Evolutionary conservation across 2,329 filamentous ascomycete species (phyloP).

Genomic region (Sordariomycetes sp.): DNA sequence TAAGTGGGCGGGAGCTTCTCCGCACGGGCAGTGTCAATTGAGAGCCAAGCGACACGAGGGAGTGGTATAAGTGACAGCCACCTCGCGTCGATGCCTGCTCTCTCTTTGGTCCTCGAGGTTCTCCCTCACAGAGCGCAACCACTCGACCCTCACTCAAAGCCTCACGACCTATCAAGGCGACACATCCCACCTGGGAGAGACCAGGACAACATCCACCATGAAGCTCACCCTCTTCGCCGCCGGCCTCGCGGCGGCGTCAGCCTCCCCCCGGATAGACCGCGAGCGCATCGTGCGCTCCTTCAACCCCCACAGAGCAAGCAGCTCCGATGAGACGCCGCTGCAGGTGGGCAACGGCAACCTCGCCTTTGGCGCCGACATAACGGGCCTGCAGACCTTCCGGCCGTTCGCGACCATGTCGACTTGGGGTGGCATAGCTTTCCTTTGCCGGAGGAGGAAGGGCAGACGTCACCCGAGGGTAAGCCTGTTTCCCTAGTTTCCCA

Average conservation of each 20-base stretch:
- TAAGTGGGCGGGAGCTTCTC: neutral
- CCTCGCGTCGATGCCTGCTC: neutral
- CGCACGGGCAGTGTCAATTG: neutral
- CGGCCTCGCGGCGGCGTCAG: neutral
- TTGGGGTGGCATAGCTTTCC: conserved; percentile 38
- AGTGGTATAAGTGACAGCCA: neutral
- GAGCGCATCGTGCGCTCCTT: conserved; percentile 2
- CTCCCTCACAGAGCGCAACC: neutral
- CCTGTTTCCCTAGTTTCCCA: neutral
- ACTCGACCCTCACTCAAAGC: too few relatives aligned
- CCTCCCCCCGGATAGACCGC: neutral
- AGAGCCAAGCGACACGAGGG: neutral
- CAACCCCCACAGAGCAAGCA: neutral
- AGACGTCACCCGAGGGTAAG: neutral
- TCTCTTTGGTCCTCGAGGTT: neutral
- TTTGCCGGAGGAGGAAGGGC: conserved; percentile 18
- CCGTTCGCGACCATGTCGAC: conserved; percentile 31
- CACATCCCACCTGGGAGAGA: neutral
- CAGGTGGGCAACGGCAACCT: conserved; percentile 36
- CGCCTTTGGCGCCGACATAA: conserved; percentile 31
- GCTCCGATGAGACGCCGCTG: conserved; percentile 26
- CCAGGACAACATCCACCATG: neutral
- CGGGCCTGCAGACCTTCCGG: conserved; percentile 30
- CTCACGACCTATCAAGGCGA: neutral
- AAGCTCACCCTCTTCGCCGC: neutral